phyloP scores from a whole-genome alignment of 768 basidiomycete species.

The Xanthoconium purpureum region DNA sequence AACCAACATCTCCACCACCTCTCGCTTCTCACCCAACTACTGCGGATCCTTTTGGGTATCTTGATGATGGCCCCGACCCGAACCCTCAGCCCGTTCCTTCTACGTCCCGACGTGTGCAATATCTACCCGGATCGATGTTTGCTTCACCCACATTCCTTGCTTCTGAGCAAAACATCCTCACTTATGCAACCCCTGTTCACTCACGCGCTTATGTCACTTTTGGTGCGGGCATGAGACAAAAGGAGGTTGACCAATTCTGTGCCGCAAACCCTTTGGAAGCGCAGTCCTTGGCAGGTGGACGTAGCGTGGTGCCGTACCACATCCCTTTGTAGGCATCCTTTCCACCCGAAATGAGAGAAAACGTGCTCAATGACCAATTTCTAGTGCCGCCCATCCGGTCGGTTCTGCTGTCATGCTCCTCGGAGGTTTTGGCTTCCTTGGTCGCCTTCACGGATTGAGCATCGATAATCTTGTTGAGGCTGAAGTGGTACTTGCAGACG shows the following conservation, averaged over 20 bases:
- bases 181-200: constrained; percentile 58
- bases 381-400: constrained; percentile 75
- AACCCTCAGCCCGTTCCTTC: constrained; percentile 23
- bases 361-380: constrained; percentile 6
- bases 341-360: background rate
- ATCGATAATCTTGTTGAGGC: constrained; percentile 89
- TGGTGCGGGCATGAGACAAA: constrained; percentile 82
- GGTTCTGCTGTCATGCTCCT: constrained; percentile 79
- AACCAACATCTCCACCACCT: constrained; percentile 1
- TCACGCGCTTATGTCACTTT: constrained; percentile 80
- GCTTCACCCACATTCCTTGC: constrained; percentile 32
- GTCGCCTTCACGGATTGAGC: constrained; percentile 79
- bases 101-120: constrained; percentile 21
- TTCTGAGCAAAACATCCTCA: constrained; percentile 40
- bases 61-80: constrained; percentile 39
- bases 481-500: constrained; percentile 90
- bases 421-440: constrained; percentile 87
- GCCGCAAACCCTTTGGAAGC: constrained; percentile 65
- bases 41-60: constrained; percentile 61
- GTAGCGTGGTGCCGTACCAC: constrained; percentile 69
- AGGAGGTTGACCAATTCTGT: constrained; percentile 77
- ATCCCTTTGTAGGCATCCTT: constrained; percentile 62
- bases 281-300: constrained; percentile 46
- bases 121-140: constrained; percentile 34
- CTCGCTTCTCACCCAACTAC: constrained; percentile 12